Conservation (phyloP, 768 basidiomycete species). For the Trametes meyenii region DNA sequence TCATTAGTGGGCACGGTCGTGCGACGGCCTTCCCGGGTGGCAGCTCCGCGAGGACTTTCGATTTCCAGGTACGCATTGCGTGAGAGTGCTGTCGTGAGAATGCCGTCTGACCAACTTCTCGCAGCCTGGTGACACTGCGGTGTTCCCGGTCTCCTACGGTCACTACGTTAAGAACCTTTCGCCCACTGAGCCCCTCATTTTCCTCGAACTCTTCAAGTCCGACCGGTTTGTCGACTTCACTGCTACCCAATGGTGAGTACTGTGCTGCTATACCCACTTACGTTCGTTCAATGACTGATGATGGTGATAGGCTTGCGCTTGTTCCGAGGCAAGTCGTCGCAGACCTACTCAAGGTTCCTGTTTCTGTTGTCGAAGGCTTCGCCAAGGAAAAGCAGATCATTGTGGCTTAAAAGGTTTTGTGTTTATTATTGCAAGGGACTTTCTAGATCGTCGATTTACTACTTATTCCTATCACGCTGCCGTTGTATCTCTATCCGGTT, state of each 20-base stretch:
- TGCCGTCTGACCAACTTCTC: neutral
- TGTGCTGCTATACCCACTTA: neutral
- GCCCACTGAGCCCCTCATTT: constrained; percentile 33
- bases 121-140: constrained; percentile 29
- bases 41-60: constrained; percentile 29
- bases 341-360: constrained; percentile 29
- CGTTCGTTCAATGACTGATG: neutral
- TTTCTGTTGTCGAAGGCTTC: constrained; percentile 21
- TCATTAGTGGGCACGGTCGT: constrained; percentile 29
- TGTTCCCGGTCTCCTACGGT: constrained; percentile 29
- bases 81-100: no score
- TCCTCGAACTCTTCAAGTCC: constrained; percentile 33
- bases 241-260: constrained; percentile 28
- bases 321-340: constrained; percentile 30
- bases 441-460: neutral
- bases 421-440: neutral
- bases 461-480: neutral
- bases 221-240: constrained; percentile 30
- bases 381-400: constrained; percentile 29
- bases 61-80: constrained; percentile 26
- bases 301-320: constrained; percentile 25
- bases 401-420: constrained; percentile 12
- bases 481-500: no score
- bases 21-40: constrained; percentile 32
- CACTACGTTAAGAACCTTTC: constrained; percentile 33